A percentile compares a stretch with the other conserved stretches of the same genome.
Conservation (phyloP, 345 rosid genomes). For the Pugionium cornutum region DNA sequence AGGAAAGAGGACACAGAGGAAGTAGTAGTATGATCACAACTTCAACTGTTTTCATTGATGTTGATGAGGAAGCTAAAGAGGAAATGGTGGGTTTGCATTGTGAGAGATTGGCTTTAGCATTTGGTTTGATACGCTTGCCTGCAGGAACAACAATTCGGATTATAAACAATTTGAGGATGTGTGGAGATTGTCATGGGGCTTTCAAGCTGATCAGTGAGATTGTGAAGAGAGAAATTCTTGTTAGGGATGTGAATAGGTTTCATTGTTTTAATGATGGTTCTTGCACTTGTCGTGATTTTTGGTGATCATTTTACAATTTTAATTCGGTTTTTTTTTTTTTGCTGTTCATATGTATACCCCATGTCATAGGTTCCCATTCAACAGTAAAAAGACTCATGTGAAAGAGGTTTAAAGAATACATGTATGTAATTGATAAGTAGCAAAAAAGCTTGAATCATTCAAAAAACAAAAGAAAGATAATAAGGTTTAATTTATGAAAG, state of each 20-base stretch:
- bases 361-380: not conserved
- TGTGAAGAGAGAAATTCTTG: conserved; percentile 58
- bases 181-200: conserved; percentile 68
- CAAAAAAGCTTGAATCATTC: too few species aligned
- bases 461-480: too few species aligned
- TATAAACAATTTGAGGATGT: conserved; percentile 78
- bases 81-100: conserved; percentile 63
- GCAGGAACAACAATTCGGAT: conserved; percentile 50
- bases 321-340: not conserved
- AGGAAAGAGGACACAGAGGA: conserved; percentile 53
- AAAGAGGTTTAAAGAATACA: too few species aligned
- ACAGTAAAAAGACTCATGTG: too few species aligned
- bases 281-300: conserved; percentile 65
- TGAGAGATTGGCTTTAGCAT: conserved; percentile 71
- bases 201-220: conserved; percentile 68
- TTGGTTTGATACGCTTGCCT: conserved; percentile 53
- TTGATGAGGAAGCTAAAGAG: conserved; percentile 66
- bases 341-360: not conserved
- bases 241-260: conserved; percentile 76
- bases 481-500: too few species aligned
- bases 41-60: conserved; percentile 55
- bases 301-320: conserved; percentile 42
- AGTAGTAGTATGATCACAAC: conserved; percentile 49
- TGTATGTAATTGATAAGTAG: too few species aligned
- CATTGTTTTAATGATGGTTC: conserved; percentile 62